A percentile compares a stretch with the other conserved stretches of the same genome.
Conservation (phyloP, 345 rosid genomes). For the Noccaea bulbosa region DNA sequence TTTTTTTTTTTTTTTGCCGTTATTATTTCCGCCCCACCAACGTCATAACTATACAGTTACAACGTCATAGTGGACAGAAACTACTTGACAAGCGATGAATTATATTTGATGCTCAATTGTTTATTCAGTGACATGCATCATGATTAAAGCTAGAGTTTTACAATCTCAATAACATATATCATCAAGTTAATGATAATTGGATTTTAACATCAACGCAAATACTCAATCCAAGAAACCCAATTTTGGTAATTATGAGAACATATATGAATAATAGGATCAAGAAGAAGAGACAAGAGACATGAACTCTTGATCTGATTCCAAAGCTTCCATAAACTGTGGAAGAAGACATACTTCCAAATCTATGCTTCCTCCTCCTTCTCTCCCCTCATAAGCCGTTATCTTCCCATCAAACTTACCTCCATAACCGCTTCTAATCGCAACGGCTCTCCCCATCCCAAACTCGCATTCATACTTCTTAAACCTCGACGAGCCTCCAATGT, state of each 20-base stretch:
- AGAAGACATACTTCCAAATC: slow-evolving; percentile 72
- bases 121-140: no score
- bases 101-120: no score
- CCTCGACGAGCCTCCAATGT: slow-evolving; percentile 80
- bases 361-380: slow-evolving; percentile 65
- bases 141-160: no score
- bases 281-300: slow-evolving; percentile 36
- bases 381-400: slow-evolving; percentile 55
- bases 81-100: no score
- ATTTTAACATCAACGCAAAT: no score
- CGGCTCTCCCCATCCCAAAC: slow-evolving; percentile 75
- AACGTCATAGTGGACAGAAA: no score
- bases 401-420: slow-evolving; percentile 68
- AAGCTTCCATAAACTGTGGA: slow-evolving; percentile 55
- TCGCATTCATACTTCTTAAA: slow-evolving; percentile 70
- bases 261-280: background rate
- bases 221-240: no score
- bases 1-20: no score
- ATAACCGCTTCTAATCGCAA: slow-evolving; percentile 67
- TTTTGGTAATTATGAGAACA: background rate
- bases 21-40: no score
- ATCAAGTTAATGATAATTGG: no score
- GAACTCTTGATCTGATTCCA: slow-evolving; percentile 60
- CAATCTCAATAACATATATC: no score
- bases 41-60: no score